A percentile compares a stretch with the other conserved stretches of the same genome.
Conservation (phyloP, 2,329 filamentous ascomycete genomes). For the Fusarium temperatum region DNA sequence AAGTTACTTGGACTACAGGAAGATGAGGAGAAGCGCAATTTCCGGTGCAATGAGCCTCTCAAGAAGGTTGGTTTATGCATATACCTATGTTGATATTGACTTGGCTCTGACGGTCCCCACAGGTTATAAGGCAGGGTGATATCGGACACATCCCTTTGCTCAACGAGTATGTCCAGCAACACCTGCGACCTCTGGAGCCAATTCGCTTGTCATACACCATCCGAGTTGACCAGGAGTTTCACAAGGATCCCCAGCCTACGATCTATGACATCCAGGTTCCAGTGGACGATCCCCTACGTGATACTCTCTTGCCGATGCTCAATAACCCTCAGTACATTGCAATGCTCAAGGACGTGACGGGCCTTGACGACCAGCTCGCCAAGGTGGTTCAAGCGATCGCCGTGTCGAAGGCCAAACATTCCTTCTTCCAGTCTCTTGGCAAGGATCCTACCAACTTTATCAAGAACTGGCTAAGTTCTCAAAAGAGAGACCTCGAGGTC, state of each 20-base stretch:
- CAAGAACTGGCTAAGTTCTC: conserved; percentile 86
- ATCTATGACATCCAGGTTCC: conserved; percentile 90
- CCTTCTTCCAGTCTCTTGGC: conserved; percentile 81
- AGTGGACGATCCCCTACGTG: conserved; percentile 82
- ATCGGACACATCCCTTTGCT: conserved; percentile 87
- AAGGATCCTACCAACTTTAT: conserved; percentile 87
- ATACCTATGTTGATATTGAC: not conserved
- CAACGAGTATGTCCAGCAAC: conserved; percentile 79
- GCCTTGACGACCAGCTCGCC: conserved; percentile 86
- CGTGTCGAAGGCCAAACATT: conserved; percentile 88
- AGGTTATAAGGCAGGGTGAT: conserved; percentile 80
- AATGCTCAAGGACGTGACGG: conserved; percentile 78
- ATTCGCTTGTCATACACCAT: conserved; percentile 91
- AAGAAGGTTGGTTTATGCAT: conserved; percentile 68
- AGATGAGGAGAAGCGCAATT: conserved; percentile 92
- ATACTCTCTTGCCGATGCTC: conserved; percentile 70
- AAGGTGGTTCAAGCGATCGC: conserved; percentile 83
- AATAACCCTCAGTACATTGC: conserved; percentile 75
- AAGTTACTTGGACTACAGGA: conserved; percentile 86
- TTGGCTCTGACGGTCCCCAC: conserved; percentile 37
- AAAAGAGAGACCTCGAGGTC: conserved; percentile 89
- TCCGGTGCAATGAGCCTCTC: conserved; percentile 87
- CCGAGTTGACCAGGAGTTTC: conserved; percentile 86
- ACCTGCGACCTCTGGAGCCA: conserved; percentile 82
- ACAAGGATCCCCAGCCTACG: conserved; percentile 78